Evolutionary conservation across 495 filamentous ascomycete species (phyloP), one percentile per base, ranked within the genome.

Genomic region (Talaromyces wortmannii): DNA sequence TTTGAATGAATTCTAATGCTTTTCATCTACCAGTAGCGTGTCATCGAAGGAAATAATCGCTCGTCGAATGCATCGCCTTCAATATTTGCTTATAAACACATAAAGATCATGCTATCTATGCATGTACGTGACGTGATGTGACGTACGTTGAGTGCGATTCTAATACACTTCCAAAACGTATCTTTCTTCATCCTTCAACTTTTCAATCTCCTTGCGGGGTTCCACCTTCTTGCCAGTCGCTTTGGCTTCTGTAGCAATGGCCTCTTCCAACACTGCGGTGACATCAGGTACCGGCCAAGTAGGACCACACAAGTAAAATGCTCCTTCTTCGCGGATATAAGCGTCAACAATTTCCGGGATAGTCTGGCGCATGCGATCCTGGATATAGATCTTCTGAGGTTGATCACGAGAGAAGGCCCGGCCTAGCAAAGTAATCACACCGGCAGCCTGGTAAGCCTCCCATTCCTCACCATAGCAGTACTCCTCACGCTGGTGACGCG

Each of bases 261-360:
- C 94, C 77, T 97, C 94, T 77, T 96, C 82, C 57, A 98, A 71
- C 57, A 97, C 94, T 49, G 83, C 84, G 8, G 91, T 96, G 23
- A 98, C 94, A 74, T 98, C 95, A n/a, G 94, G 95, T 45, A 98
- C 94, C 7, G 94, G 94, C 95, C 95, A 97, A 15, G 94, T 97
- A 15, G 94, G 94, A 48, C 94, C 94, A 56, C 94, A 98, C 18
- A 98, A 84, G 72, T 98, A 98, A 75, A 98, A 98, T 8, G 84
- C 82, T 48, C 94, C 94, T 59, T 92, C 88, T 56, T 95, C 81
- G 66, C 86, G 79, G 63, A 95, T 83, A 67, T 97, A 97, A 7
- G 91, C 90, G 70, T 94, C 73, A 57, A 92, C 82, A 53, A 98
- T 91, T 51, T 96, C 88, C n/a, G 71, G 69, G 36, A 97, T 70